Evolutionary conservation across 2,329 filamentous ascomycete genomes (phyloP), one percentile per base, ranked within the genome.

Genomic region (Thielaviopsis euricoi): DNA sequence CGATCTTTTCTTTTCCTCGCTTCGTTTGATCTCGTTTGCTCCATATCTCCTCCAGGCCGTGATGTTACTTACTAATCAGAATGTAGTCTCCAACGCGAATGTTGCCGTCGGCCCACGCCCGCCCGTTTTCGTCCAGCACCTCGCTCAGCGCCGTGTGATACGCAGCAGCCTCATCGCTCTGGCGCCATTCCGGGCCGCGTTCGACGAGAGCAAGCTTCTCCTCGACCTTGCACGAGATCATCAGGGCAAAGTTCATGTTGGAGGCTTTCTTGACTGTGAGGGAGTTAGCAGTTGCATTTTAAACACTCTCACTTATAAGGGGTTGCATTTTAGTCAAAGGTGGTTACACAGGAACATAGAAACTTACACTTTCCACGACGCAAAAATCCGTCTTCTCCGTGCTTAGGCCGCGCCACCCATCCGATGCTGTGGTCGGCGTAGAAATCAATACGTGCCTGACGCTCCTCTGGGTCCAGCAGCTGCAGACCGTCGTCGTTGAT

Each of bases 51-150:
- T n/a, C n/a, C n/a, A n/a, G n/a, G n/a, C n/a, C n/a, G n/a, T n/a
- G n/a, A n/a, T n/a, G n/a, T n/a, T n/a, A n/a, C n/a, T n/a, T 60
- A 62, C 60, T 59, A 9, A 62, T 72, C 33, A 87, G 73, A 60
- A 90, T 87, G 69, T 89, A 90, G 70, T 94, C 88, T 58, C 89
- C 89, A 22, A 94, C 75, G 55, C 88, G 86, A 64, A 95, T 85
- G 69, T 93, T 89, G 61, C 88, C 89, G 66, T 89, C 87, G 19
- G 87, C 87, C 85, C 85, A 87, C 26, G 85, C 85, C 26, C 83
- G 80, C 19, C 82, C 81, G 58, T 86, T 76, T 53, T 83, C 80
- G 52, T 82, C 77, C 43, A 90, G 75, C 19, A 85, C 79, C 60
- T 85, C 78, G 63, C 80, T 77, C 49, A 90, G 75, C 60, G 80